Evolutionary conservation across 2,329 filamentous ascomycete species (phyloP).

Genomic region (Sphaerulina musiva): DNA sequence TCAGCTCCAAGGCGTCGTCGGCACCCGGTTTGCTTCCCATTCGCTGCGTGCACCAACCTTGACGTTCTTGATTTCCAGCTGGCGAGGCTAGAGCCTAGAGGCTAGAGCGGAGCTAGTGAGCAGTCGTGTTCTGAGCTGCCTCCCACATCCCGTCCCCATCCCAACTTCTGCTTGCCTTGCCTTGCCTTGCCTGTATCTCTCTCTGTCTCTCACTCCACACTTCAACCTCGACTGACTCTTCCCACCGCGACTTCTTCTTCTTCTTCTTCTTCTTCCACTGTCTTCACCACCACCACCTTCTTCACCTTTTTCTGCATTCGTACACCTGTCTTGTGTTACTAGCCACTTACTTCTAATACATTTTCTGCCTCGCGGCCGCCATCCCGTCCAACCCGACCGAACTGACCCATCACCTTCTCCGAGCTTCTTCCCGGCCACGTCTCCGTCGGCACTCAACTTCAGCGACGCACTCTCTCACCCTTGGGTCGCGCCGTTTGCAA

Average conservation of each 20-base stretch:
- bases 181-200: no score
- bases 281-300: background rate
- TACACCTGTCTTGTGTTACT: constrained; percentile 23
- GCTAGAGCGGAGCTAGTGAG: background rate
- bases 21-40: no score
- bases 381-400: background rate
- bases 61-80: background rate
- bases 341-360: constrained; percentile 16
- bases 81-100: no score
- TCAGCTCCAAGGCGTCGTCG: background rate
- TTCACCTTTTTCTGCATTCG: constrained; percentile 11
- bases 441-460: constrained; percentile 9
- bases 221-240: no score
- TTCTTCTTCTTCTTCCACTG: constrained; percentile 7
- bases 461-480: constrained; percentile 2
- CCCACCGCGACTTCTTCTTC: background rate
- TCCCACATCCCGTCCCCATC: constrained; percentile 7
- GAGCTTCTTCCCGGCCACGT: constrained; percentile 17
- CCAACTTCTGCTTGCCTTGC: no score
- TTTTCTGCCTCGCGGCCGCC: constrained; percentile 3
- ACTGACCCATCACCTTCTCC: background rate
- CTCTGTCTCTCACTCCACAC: no score
- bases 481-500: constrained; percentile 8
- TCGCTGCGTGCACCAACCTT: no score
- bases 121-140: constrained; percentile 11